These are phyloP conservation scores for Zizania palustris DNA, from an alignment of 202 grass and related monocot species.

Conservation along the genomic window DNA sequence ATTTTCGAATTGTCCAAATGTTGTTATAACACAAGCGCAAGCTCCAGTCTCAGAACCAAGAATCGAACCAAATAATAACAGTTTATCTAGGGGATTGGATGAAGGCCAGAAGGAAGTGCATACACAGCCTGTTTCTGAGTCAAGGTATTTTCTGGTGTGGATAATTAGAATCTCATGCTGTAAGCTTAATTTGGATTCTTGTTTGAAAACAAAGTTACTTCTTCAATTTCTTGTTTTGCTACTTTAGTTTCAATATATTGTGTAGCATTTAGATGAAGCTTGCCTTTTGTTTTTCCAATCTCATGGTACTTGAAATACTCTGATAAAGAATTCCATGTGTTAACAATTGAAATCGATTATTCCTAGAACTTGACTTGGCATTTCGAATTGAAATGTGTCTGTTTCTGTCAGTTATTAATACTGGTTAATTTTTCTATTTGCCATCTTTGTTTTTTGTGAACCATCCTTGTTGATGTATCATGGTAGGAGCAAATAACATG, in stretches of 20 bases:
- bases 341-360: constrained; percentile 8
- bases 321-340: constrained; percentile 10
- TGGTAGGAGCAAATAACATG: constrained; percentile 21
- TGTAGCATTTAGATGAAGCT: not conserved
- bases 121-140: constrained; percentile 52
- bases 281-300: not conserved
- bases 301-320: constrained; percentile 2
- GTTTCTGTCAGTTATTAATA: not conserved
- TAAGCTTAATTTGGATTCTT: not conserved
- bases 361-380: not conserved
- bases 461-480: not conserved
- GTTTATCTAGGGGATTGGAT: constrained; percentile 46
- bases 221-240: not conserved
- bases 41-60: constrained; percentile 46
- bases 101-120: constrained; percentile 54
- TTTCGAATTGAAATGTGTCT: not conserved
- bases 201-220: not conserved
- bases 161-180: not conserved
- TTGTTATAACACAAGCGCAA: constrained; percentile 57
- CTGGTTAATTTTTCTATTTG: not conserved
- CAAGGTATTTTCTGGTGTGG: constrained; percentile 45
- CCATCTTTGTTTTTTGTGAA: constrained; percentile 17
- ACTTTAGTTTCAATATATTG: not conserved
- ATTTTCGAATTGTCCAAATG: constrained; percentile 61
- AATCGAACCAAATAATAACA: constrained; percentile 43